Conservation (phyloP, 495 filamentous ascomycete species). For the Cercophora sp. region DNA sequence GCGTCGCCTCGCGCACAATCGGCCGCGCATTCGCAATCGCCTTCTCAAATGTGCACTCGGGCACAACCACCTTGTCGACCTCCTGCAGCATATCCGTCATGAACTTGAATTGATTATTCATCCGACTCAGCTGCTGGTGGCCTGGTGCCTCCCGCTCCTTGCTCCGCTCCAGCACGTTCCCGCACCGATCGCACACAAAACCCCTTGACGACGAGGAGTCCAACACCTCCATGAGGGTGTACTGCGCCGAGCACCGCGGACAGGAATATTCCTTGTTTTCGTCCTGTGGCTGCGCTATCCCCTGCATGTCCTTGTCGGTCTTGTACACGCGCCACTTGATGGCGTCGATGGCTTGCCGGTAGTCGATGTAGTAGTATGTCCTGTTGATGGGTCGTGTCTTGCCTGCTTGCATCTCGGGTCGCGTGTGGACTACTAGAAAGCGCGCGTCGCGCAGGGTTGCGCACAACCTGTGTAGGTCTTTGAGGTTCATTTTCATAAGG, state of each 20-base stretch:
- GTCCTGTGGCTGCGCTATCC: slow-evolving; percentile 68
- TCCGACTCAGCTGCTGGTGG: slow-evolving; percentile 82
- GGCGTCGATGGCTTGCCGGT: slow-evolving; percentile 88
- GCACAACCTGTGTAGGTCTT: slow-evolving; percentile 84
- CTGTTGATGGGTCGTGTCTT: slow-evolving; percentile 75
- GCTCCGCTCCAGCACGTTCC: slow-evolving; percentile 62
- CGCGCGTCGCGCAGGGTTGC: slow-evolving; percentile 79
- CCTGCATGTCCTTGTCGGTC: slow-evolving; percentile 78
- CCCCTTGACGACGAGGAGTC: slow-evolving; percentile 62
- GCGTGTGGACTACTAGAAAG: slow-evolving; percentile 76
- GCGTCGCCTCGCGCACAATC: slow-evolving; percentile 55
- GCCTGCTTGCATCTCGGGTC: slow-evolving; percentile 73
- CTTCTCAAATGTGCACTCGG: slow-evolving; percentile 80
- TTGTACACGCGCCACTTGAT: slow-evolving; percentile 91
- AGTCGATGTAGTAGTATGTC: slow-evolving; percentile 96
- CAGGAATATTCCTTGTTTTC: slow-evolving; percentile 92
- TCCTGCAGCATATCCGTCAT: slow-evolving; percentile 81
- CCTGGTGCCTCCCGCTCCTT: slow-evolving; percentile 60
- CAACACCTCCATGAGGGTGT: slow-evolving; percentile 80
- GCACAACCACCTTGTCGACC: slow-evolving; percentile 79
- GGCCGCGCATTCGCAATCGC: slow-evolving; percentile 60
- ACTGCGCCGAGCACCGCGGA: slow-evolving; percentile 71
- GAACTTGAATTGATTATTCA: slow-evolving; percentile 81
- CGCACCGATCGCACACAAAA: slow-evolving; percentile 82
- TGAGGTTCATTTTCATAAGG: slow-evolving; percentile 79